A percentile compares a stretch with the other conserved stretches of the same genome.
Evolutionary conservation across 73 alveolate genomes (phyloP).

Genomic region (Paramecium tetraurelia): DNA sequence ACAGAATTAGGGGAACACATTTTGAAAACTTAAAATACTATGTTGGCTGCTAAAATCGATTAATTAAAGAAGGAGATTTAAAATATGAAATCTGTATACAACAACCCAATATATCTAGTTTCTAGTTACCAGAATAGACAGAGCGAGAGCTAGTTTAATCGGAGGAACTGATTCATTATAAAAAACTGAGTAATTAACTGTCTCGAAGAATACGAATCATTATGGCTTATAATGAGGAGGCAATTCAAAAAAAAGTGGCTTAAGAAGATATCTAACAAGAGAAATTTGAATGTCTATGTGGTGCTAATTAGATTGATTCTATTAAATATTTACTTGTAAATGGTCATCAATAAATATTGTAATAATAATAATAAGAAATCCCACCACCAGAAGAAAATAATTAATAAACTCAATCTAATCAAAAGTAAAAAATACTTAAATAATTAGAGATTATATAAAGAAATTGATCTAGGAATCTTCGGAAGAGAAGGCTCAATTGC

Average conservation of each 20-base stretch:
- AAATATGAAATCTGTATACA: not conserved
- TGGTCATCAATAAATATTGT: not conserved
- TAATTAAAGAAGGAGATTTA: not conserved
- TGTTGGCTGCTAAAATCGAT: not conserved
- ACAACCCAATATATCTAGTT: slow-evolving; percentile 11
- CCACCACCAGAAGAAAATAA: not conserved
- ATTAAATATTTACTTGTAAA: not conserved
- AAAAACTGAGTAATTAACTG: not conserved
- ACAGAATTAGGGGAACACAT: slow-evolving; percentile 10
- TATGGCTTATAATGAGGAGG: slow-evolving; percentile 18
- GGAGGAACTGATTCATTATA: not conserved
- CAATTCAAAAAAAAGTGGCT: not conserved
- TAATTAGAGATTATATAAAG: not conserved
- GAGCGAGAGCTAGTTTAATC: not conserved
- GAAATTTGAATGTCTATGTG: slow-evolving; percentile 27
- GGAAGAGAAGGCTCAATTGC: slow-evolving; percentile 8
- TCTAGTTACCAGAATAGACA: not conserved
- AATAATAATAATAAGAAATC: slow-evolving; percentile 13
- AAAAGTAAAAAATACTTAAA: not conserved
- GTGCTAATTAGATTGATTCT: slow-evolving; percentile 31
- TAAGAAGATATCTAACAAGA: slow-evolving; percentile 5
- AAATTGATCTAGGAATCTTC: not conserved
- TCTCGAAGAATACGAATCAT: slow-evolving; percentile 25
- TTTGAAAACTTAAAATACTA: not conserved
- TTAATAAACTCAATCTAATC: not conserved